phyloP scores from a whole-genome alignment of 148 eudicot species.

The Diospyros lotus region DNA sequence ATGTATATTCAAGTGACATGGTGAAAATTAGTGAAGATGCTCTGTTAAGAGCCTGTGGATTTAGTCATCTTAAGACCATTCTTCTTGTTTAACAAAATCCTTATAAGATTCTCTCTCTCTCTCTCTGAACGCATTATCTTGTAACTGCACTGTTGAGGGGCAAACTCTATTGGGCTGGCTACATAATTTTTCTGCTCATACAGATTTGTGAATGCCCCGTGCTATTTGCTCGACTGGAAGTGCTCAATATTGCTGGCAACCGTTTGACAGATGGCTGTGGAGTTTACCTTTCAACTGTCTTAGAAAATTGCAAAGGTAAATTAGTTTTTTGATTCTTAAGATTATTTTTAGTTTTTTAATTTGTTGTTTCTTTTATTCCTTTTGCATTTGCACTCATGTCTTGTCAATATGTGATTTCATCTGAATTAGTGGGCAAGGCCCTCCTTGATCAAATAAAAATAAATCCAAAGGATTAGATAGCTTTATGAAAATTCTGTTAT shows the following conservation, averaged over 20 bases:
- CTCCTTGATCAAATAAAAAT: neutral
- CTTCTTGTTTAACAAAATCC: neutral
- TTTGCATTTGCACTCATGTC: no score
- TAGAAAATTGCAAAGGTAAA: constrained; percentile 77
- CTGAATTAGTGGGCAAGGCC: neutral
- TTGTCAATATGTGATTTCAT: neutral
- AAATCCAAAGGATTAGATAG: neutral
- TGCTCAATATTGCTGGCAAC: constrained; percentile 85
- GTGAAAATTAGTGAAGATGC: neutral
- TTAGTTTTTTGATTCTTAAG: neutral
- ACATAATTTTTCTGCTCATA: neutral
- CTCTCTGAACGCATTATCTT: neutral
- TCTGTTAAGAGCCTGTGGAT: no score
- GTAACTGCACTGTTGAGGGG: neutral
- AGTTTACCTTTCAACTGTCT: constrained; percentile 61
- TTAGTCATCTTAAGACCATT: neutral
- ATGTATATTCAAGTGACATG: neutral
- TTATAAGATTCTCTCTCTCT: neutral
- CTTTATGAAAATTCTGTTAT: constrained; percentile 1
- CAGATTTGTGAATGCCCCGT: constrained; percentile 96
- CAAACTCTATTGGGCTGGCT: neutral
- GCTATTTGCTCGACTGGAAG: constrained; percentile 79
- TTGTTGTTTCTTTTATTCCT: no score
- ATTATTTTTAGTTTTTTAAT: no score
- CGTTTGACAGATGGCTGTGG: constrained; percentile 89